Percentiles rank a stretch among this genome's conserved stretches.
phyloP scores from a whole-genome alignment of 192 early-diverging fungal genomes.

The Backusella tarrabulga region DNA sequence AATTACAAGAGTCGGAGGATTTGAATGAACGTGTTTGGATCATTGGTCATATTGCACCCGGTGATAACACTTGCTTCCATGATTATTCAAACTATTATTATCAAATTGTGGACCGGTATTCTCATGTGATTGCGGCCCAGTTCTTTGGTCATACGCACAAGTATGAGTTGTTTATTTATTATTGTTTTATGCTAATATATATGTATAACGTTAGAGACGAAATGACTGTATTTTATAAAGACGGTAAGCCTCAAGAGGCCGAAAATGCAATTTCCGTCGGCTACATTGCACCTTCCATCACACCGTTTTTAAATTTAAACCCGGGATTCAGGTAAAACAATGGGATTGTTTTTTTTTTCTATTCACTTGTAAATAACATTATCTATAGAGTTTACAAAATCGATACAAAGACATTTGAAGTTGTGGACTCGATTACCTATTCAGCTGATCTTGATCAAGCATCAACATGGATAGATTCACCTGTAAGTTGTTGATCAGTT shows the following conservation, averaged over 20 bases:
- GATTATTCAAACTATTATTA: slow-evolving; percentile 53
- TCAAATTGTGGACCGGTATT: slow-evolving; percentile 55
- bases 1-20: slow-evolving; percentile 53
- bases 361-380: no score
- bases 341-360: background rate
- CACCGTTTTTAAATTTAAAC: slow-evolving; percentile 50
- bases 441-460: slow-evolving; percentile 47
- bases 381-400: slow-evolving; percentile 47
- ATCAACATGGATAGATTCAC: slow-evolving; percentile 34
- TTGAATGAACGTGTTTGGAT: slow-evolving; percentile 57
- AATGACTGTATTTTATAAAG: slow-evolving; percentile 49
- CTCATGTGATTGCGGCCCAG: slow-evolving; percentile 53
- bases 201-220: slow-evolving; percentile 35
- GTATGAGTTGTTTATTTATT: slow-evolving; percentile 9
- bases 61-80: slow-evolving; percentile 45
- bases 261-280: slow-evolving; percentile 44
- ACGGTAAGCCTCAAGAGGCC: slow-evolving; percentile 29
- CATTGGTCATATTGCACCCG: slow-evolving; percentile 53
- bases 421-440: slow-evolving; percentile 54
- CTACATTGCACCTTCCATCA: slow-evolving; percentile 52
- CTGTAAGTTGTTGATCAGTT: slow-evolving; percentile 23
- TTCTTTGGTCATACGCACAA: slow-evolving; percentile 59
- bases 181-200: background rate
- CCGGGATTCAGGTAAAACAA: slow-evolving; percentile 47
- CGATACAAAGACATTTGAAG: slow-evolving; percentile 51